These are phyloP conservation scores for Talaromyces adpressus DNA, from an alignment of 495 filamentous ascomycete genomes.

Conservation along the genomic window DNA sequence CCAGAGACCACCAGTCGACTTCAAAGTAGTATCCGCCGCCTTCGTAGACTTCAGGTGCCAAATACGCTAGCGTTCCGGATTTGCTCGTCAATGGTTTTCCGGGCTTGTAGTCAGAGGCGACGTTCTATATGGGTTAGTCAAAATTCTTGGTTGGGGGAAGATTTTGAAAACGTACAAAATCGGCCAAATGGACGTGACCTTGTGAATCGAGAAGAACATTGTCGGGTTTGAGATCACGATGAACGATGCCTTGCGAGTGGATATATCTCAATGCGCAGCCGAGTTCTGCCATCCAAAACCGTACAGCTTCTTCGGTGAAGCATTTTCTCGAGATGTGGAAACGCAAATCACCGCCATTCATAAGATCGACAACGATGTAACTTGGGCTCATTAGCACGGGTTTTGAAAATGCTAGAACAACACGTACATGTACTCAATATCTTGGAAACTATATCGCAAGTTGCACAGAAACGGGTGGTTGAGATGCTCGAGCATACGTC, in stretches of 20 bases:
- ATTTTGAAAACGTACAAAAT: constrained; percentile 64
- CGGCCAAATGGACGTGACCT: constrained; percentile 94
- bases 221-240: constrained; percentile 95
- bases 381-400: constrained; percentile 33
- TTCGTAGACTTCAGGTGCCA: constrained; percentile 91
- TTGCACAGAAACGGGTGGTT: constrained; percentile 99
- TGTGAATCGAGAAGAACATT: constrained; percentile 92
- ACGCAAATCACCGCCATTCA: constrained; percentile 94
- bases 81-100: constrained; percentile 87
- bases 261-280: constrained; percentile 90
- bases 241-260: constrained; percentile 87
- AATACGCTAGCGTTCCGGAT: constrained; percentile 91
- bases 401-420: not conserved
- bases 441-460: constrained; percentile 96
- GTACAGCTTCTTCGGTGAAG: constrained; percentile 93
- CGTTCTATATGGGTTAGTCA: constrained; percentile 58
- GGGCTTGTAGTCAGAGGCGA: constrained; percentile 84
- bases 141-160: not conserved
- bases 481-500: constrained; percentile 94
- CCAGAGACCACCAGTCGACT: constrained; percentile 98
- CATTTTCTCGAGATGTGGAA: constrained; percentile 98
- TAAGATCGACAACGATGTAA: constrained; percentile 96
- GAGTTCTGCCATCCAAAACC: constrained; percentile 93
- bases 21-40: constrained; percentile 79
- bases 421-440: constrained; percentile 94